A percentile compares a stretch with the other conserved stretches of the same genome.
These are phyloP conservation scores for Entomortierella parvispora DNA, from an alignment of 192 early-diverging fungal species.

Conservation along the genomic window DNA sequence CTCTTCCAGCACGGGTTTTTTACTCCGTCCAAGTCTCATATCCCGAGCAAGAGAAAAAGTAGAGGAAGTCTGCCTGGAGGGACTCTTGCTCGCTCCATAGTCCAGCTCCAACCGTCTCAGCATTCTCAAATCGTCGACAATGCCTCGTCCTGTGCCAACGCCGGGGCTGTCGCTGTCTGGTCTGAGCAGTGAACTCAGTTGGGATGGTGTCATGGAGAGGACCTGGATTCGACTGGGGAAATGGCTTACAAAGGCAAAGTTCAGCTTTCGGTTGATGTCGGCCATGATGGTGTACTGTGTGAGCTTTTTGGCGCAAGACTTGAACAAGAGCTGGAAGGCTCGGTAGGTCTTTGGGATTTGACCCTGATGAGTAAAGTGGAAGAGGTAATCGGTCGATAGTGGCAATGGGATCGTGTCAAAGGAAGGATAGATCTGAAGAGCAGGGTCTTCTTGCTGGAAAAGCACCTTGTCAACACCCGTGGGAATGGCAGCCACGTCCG, in stretches of 20 bases:
- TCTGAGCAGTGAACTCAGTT: conserved; percentile 3
- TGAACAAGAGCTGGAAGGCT: conserved; percentile 11
- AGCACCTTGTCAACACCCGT: not conserved
- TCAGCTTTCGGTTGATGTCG: not conserved
- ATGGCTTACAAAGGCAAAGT: conserved; percentile 8
- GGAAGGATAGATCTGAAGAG: not conserved
- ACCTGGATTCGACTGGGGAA: conserved; percentile 24
- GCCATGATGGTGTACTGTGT: not conserved
- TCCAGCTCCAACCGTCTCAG: conserved; percentile 27
- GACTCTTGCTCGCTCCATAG: conserved; percentile 1
- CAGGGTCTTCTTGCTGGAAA: too few relatives aligned
- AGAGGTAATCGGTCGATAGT: conserved; percentile 33
- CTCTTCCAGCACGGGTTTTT: not conserved
- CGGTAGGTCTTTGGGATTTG: conserved; percentile 16
- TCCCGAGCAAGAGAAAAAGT: too few relatives aligned
- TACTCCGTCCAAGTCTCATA: too few relatives aligned
- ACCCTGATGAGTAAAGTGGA: conserved; percentile 22
- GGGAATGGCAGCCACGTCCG: not conserved
- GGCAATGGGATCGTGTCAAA: not conserved
- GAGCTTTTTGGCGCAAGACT: not conserved
- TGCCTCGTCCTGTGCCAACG: too few relatives aligned
- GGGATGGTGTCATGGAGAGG: conserved; percentile 26
- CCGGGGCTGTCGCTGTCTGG: not conserved
- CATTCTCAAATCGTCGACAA: conserved; percentile 7
- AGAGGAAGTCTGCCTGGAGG: not conserved